These are phyloP conservation scores for Zalaria sp. DNA, from an alignment of 2,329 filamentous ascomycete genomes.

Conservation along the genomic window DNA sequence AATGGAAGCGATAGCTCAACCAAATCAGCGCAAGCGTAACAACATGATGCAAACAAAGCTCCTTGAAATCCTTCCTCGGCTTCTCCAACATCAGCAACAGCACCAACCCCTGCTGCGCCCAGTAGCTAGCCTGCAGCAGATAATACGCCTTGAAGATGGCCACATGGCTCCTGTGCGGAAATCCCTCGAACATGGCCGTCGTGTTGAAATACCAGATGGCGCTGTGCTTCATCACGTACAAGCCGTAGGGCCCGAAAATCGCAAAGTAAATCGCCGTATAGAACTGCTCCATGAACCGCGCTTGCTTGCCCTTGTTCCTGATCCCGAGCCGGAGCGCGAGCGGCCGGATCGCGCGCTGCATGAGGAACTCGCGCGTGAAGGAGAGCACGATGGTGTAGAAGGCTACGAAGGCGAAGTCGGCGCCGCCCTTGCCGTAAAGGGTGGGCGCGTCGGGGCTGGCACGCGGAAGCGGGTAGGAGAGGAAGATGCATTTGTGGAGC, in stretches of 20 bases:
- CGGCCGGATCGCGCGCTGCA: conserved; percentile 77
- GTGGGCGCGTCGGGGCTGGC: conserved; percentile 25
- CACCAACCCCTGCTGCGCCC: conserved; percentile 88
- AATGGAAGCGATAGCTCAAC: conserved; percentile 88
- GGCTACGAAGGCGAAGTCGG: conserved; percentile 72
- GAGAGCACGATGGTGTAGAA: conserved; percentile 86
- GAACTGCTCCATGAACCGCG: conserved; percentile 89
- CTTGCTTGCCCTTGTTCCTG: conserved; percentile 60
- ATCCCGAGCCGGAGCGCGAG: conserved; percentile 59
- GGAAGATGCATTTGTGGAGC: conserved; percentile 69
- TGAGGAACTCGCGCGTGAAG: conserved; percentile 90
- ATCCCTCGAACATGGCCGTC: conserved; percentile 74
- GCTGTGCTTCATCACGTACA: conserved; percentile 86
- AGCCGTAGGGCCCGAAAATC: conserved; percentile 64
- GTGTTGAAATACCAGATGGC: conserved; percentile 96
- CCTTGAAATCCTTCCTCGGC: conserved; percentile 87
- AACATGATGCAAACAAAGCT: conserved; percentile 82
- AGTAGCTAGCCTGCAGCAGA: conserved; percentile 85
- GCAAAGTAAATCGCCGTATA: conserved; percentile 89
- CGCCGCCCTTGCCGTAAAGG: conserved; percentile 80
- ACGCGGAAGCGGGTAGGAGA: conserved; percentile 59
- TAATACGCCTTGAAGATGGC: conserved; percentile 89
- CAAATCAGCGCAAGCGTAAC: conserved; percentile 74
- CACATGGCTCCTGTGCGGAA: conserved; percentile 71
- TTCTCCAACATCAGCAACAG: conserved; percentile 79